Conservation (phyloP, 140 eudicot species). For the Cichorium intybus region DNA sequence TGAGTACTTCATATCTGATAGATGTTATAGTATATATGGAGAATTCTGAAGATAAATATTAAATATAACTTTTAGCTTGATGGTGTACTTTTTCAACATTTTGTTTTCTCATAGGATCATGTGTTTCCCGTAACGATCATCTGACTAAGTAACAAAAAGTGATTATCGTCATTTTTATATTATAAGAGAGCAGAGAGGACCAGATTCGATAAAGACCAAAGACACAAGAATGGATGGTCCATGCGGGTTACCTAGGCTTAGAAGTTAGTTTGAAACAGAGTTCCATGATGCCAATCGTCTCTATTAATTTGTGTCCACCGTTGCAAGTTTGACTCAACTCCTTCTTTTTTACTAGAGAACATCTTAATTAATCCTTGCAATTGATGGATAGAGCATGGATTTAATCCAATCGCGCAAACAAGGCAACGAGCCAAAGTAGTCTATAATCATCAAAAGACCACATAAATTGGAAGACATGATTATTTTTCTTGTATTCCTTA, state of each 20-base stretch:
- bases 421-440: not conserved
- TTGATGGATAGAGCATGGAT: not conserved
- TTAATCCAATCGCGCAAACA: not conserved
- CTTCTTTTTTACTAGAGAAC: not conserved
- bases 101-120: not conserved
- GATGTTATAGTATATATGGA: not conserved
- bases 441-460: not conserved
- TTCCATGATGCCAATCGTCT: not conserved
- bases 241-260: no score
- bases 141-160: not conserved
- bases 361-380: not conserved
- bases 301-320: not conserved
- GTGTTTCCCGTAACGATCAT: not conserved
- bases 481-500: conserved; percentile 9
- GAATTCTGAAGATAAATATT: not conserved
- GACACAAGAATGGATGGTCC: no score
- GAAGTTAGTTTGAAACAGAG: no score
- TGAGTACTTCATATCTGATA: not conserved
- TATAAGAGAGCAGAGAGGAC: not conserved
- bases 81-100: not conserved
- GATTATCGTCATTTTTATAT: not conserved
- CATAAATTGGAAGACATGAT: conserved; percentile 9
- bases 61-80: not conserved
- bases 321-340: not conserved
- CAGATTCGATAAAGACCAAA: no score